A percentile compares a stretch with the other conserved stretches of the same genome.
Evolutionary conservation across 805 yeast species (phyloP).

Genomic region (Yarrowia alimentaria): DNA sequence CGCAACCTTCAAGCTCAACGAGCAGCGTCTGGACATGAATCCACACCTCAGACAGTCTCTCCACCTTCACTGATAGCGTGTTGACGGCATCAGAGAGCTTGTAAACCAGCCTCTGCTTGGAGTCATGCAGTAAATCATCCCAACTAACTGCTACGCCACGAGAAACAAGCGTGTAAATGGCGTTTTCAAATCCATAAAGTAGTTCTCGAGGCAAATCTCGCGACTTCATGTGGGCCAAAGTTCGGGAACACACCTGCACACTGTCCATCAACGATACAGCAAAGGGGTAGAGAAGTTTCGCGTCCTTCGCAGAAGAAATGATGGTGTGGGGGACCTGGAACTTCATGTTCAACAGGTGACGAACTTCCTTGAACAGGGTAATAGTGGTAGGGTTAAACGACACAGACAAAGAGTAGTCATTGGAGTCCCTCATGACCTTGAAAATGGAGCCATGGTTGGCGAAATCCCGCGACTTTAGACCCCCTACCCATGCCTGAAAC

Average conservation of each 20-base stretch:
- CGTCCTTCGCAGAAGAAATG: constrained; percentile 47
- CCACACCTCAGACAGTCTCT: constrained; percentile 38
- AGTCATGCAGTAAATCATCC: constrained; percentile 52
- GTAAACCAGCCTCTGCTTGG: constrained; percentile 39
- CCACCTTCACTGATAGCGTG: constrained; percentile 34
- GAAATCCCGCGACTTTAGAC: constrained; percentile 4
- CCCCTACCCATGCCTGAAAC: constrained; percentile 51
- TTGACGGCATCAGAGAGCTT: constrained; percentile 40
- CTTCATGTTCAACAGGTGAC: constrained; percentile 50
- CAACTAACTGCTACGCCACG: constrained; percentile 48
- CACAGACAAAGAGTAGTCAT: constrained; percentile 37
- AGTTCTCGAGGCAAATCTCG: constrained; percentile 42
- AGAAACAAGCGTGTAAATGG: constrained; percentile 23
- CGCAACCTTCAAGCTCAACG: constrained; percentile 36
- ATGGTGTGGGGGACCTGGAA: constrained; percentile 58
- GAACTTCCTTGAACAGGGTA: constrained; percentile 52
- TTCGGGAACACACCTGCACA: constrained; percentile 43
- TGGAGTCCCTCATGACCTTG: constrained; percentile 35
- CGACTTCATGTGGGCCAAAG: constrained; percentile 35
- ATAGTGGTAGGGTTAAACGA: constrained; percentile 52
- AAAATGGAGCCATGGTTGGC: constrained; percentile 44
- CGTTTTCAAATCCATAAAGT: constrained; percentile 31
- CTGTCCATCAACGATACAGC: constrained; percentile 56
- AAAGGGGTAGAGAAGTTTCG: constrained; percentile 55
- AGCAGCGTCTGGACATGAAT: constrained; percentile 30